Evolutionary conservation across 257 asterid species (phyloP), one percentile per base, ranked within the genome.

Genomic region (Gynochthodes officinalis): DNA sequence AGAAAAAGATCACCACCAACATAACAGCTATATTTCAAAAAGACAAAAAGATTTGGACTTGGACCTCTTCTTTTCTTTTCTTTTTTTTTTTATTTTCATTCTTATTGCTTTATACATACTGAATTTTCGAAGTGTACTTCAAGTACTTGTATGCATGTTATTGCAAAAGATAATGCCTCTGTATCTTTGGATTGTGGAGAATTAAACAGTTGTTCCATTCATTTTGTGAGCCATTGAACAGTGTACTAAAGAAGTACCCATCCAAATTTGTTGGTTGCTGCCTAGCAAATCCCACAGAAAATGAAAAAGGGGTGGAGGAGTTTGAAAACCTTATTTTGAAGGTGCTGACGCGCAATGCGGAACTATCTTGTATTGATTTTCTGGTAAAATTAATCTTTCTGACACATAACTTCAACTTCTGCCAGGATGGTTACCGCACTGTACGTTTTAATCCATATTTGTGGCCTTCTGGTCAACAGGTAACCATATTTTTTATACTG

Each of bases 381-480:
- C 15, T 14, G 28, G 52, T 13, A 55, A 66, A 18, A 6, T 44
- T 23, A 23, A 60, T 64, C 25, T 23, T 61, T 73, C 69, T 81
- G 57, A 71, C 73, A 72, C 55, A 48, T 18, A 12, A 76, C 57
- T 72, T 63, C 4, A 71, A 48, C 64, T 75, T 7, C 33, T 78
- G 75, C 39, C 82, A 90, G 98, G 97, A 89, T 80, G 97, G 95
- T 43, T 92, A 90, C 73, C 83, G 93, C 70, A 95, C 96, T 58
- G 95, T 92, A 75, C 98, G 98, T 66, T 92, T 92, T 79, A 92
- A 92, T 76, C 98, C 98, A 8, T 89, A 87, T 86, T 80, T 92
- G 82, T 92, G 98, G 98, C 96, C 97, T 68, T 76, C 96, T 72
- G 95, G 90, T 79, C 88, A 92, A 77, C 57, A 71, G 90, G 98